Percentiles rank a stretch among this genome's conserved stretches.
Evolutionary conservation across 129 eudicot species (phyloP).

Genomic region (Escallonia herrerae): DNA sequence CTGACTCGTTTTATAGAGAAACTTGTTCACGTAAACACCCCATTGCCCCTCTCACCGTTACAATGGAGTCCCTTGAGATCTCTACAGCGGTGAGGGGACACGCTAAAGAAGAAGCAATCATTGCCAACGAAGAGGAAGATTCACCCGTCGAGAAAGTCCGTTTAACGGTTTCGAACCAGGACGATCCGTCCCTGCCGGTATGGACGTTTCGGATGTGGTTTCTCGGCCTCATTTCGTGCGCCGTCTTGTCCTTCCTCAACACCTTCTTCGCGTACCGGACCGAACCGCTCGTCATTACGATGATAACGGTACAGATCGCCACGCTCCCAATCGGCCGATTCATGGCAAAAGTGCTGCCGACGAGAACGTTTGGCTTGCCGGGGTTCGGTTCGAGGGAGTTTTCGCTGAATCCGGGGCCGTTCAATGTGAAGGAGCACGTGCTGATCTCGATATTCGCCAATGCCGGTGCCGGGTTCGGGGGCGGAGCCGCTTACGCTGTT

Average conservation of each 20-base stretch:
- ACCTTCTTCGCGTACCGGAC: constrained; percentile 55
- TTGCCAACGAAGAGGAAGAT: constrained; percentile 10
- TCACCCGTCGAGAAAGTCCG: constrained; percentile 40
- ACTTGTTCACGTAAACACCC: neutral
- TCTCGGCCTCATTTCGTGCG: constrained; percentile 46
- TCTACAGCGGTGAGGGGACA: too few relatives aligned
- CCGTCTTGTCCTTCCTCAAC: constrained; percentile 41
- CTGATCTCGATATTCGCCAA: constrained; percentile 61
- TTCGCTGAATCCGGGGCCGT: constrained; percentile 66
- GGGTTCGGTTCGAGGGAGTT: constrained; percentile 24
- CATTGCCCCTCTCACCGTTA: neutral
- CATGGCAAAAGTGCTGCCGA: constrained; percentile 53
- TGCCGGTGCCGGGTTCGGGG: constrained; percentile 52
- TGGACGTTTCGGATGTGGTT: constrained; percentile 80
- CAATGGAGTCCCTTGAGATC: neutral
- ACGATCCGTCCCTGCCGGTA: constrained; percentile 41
- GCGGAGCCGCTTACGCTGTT: constrained; percentile 54
- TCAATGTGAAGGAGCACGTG: constrained; percentile 69
- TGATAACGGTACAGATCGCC: constrained; percentile 48
- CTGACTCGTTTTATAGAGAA: too few relatives aligned
- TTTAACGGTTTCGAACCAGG: constrained; percentile 24
- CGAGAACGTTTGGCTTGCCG: constrained; percentile 15
- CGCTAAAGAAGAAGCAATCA: neutral
- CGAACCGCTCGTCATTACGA: constrained; percentile 40
- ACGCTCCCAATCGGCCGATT: constrained; percentile 57